These are phyloP conservation scores for Xylariaceae sp. DNA, from an alignment of 2,329 filamentous ascomycete species.

Conservation along the genomic window DNA sequence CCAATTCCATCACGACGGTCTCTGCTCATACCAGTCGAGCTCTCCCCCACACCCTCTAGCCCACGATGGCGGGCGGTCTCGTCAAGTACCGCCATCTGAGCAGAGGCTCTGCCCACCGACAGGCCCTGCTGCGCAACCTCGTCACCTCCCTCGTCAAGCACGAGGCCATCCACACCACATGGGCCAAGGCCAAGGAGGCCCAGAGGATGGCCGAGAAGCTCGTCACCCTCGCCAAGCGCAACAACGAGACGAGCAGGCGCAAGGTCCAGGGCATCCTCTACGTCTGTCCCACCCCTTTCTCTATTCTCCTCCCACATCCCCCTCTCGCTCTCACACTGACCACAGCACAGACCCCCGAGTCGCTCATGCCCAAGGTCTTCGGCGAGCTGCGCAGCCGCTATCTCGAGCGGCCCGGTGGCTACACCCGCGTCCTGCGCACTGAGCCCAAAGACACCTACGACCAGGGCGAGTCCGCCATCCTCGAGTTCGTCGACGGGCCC, in stretches of 20 bases:
- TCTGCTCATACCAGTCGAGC: background rate
- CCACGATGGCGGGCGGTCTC: slow-evolving; percentile 75
- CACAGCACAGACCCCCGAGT: slow-evolving; percentile 49
- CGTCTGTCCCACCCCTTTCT: slow-evolving; percentile 52
- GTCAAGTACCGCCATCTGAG: slow-evolving; percentile 87
- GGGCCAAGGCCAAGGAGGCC: slow-evolving; percentile 94
- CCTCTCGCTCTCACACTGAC: too few species aligned
- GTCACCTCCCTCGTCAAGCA: slow-evolving; percentile 92
- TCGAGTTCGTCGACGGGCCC: slow-evolving; percentile 92
- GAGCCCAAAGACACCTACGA: slow-evolving; percentile 82
- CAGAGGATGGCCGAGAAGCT: slow-evolving; percentile 91
- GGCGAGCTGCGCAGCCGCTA: slow-evolving; percentile 79
- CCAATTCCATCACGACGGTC: slow-evolving; percentile 2
- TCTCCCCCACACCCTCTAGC: background rate
- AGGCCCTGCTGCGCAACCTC: slow-evolving; percentile 90
- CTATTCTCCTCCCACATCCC: slow-evolving; percentile 38
- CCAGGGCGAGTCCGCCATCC: slow-evolving; percentile 84
- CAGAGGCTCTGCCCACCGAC: slow-evolving; percentile 81
- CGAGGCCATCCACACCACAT: slow-evolving; percentile 93
- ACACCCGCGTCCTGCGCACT: slow-evolving; percentile 90
- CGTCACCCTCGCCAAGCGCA: slow-evolving; percentile 89
- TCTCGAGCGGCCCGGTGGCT: slow-evolving; percentile 75
- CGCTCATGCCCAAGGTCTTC: slow-evolving; percentile 82
- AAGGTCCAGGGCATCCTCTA: slow-evolving; percentile 80
- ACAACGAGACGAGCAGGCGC: slow-evolving; percentile 76